These are phyloP conservation scores for Penicillium verhagenii DNA, from an alignment of 495 filamentous ascomycete genomes.

Conservation along the genomic window DNA sequence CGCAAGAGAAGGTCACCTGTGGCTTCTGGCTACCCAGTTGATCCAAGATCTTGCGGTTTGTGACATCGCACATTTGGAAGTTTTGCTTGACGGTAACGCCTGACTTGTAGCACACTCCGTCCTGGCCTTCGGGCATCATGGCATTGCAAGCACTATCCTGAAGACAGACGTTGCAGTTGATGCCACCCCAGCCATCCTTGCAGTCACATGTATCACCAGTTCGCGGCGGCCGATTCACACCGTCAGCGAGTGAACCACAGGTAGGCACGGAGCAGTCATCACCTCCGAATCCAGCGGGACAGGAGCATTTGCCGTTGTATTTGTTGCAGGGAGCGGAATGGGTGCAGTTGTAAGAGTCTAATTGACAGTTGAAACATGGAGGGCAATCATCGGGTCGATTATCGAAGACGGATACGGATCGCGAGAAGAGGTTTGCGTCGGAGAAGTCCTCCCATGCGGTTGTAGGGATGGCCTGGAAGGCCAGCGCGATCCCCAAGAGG, in stretches of 20 bases:
- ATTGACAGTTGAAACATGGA: constrained; percentile 93
- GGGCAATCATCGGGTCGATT: constrained; percentile 61
- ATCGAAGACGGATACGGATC: constrained; percentile 50
- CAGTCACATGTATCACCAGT: constrained; percentile 72
- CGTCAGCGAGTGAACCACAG: constrained; percentile 84
- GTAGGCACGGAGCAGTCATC: constrained; percentile 86
- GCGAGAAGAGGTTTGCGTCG: constrained; percentile 27
- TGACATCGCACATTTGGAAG: constrained; percentile 97
- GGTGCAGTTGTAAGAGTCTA: constrained; percentile 84
- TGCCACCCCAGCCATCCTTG: constrained; percentile 93
- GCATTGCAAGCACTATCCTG: constrained; percentile 78
- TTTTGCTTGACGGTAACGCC: constrained; percentile 91
- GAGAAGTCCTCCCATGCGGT: constrained; percentile 36
- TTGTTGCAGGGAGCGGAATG: constrained; percentile 85
- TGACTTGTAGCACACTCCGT: constrained; percentile 86
- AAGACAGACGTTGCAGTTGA: constrained; percentile 97
- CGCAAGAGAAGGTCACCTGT: constrained; percentile 91
- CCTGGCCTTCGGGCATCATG: constrained; percentile 74
- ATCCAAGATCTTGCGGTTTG: constrained; percentile 86
- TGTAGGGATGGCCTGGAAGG: constrained; percentile 22
- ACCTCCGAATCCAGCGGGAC: constrained; percentile 87
- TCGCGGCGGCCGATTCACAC: constrained; percentile 69
- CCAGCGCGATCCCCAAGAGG: constrained; percentile 26
- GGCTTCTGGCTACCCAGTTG: constrained; percentile 80
- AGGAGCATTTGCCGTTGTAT: constrained; percentile 86